Evolutionary conservation across 768 basidiomycete genomes (phyloP), one percentile per base, ranked within the genome.

Genomic region (Amanita thiersii): DNA sequence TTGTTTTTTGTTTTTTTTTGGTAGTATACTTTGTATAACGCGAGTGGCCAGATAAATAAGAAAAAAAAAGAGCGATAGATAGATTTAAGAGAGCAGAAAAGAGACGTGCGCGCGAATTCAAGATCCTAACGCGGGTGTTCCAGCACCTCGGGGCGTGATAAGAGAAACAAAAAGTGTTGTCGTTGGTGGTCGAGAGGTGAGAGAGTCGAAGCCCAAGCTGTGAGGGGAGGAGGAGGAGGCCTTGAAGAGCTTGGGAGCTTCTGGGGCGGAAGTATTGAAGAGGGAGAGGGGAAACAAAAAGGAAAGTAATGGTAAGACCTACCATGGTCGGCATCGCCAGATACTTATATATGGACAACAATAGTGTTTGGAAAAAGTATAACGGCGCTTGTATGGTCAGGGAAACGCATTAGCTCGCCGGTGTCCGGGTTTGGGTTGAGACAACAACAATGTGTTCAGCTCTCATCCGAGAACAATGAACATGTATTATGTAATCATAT

Each of bases 61-160:
- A n/a, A n/a, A n/a, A n/a, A n/a, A 20, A 20, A 4, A 20, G 35
- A 37, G 10, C 34, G 31, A 42, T 20, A 15, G 35, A 43, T 14
- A 36, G 25, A 21, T 43, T 37, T 33, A 37, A 19, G 34, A 21
- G 11, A n/a, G n/a, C n/a, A n/a, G n/a, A n/a, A n/a, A n/a, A n/a
- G n/a, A n/a, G n/a, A n/a, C n/a, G n/a, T n/a, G n/a, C n/a, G n/a
- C n/a, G n/a, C n/a, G n/a, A n/a, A n/a, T n/a, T n/a, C n/a, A 43
- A 29, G 18, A 1, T 28, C n/a, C 26, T 18, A 9, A 11, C 35
- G 19, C 12, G 3, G 42, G 42, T 37, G 42, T 15, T 35, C 42
- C 42, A 37, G 42, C 42, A 43, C 42, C 42, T n/a, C 28, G 20
- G 33, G 37, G 37, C 33, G 34, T 43, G 29, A 15, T n/a, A 25